Base-by-base conservation (phyloP, 1,139 yeast genomes). In the Zygoascus hellenicus region DNA sequence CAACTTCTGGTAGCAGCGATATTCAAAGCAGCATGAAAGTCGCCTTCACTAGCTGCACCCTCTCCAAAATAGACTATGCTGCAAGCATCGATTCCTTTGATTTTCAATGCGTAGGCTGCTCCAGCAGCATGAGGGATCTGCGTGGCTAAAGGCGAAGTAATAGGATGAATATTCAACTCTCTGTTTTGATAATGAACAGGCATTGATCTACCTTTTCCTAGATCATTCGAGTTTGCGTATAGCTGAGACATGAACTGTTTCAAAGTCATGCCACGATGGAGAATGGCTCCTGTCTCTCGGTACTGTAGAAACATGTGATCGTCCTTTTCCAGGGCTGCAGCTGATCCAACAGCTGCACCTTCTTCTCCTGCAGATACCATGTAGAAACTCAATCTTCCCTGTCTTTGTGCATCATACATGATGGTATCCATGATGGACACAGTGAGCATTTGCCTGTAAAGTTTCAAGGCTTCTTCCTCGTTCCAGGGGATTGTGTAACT, bases 311-410 rank as follows among this genome's bases (percentile, higher is more conserved):
- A 65, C 41, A 65, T 53, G 22, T 58, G 58, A 45, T 65, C 69
- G 10, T 65, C 61, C 9, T 57, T 53, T 40, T 52, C 53, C 28
- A 65, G 53, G 1, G 68, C 69, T n/a, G 68, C 65, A 0, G 68
- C 63, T 28, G 63, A 56, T 16, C 69, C 69, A 5, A 65, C 63
- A 3, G 66, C 60, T 9, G 65, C 61, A 2, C 68, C 69, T 47
- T 65, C 69, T 45, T 65, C 69, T 13, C 69, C 69, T n/a, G 66
- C 66, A 43, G 63, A 58, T 17, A 65, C 68, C 68, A 65, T 65
- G 53, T 65, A 65, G 49, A 65, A 65, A 37, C 64, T 58, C 26
- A 65, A 53, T 15, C 69, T 54, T 13, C 69, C 69, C 48, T 65
- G 69, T 33, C 69, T 57, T 51, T 65, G 69, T 5, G 69, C 68